Base-by-base conservation (phyloP, 495 filamentous ascomycete species). In the Penicillium fimorum region DNA sequence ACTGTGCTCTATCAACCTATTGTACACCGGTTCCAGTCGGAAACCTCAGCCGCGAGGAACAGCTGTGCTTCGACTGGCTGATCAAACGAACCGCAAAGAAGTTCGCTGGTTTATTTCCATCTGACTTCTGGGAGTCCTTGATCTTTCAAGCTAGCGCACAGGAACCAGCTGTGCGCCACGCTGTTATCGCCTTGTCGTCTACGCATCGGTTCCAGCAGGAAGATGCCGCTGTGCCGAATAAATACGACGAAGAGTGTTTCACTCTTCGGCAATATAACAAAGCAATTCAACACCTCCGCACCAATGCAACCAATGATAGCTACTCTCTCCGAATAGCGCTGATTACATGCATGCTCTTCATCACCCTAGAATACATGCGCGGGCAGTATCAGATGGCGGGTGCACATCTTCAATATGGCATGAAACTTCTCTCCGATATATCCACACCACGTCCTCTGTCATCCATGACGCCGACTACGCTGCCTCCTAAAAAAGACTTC, bases 121-220 rank as follows among this genome's bases (percentile, higher is more conserved):
- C 82, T 4, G 80, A 78, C 7, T 85, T 87, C 56, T 89, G 84
- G 86, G 79, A 62, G 12, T 72, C 69, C 13, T 30, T 75, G 40
- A 55, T 88, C 11, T 67, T 87, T 33, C 82, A 84, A 63, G 82
- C 83, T 57, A 84, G 82, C 40, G 78, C 83, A 46, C 77, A 77
- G 15, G 82, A 87, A 63, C 74, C 85, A 4, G 76, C 82, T 5
- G 83, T 89, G 42, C 77, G 82, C 22, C 85, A 89, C 66, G 84
- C 86, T 8, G 78, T 87, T 1, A 75, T 87, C 13, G 86, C 85
- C 38, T 69, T 89, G 25, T 82, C 83, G 46, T 82, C 84, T 2
- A 69, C 87, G 24, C 87, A 87, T 55, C 82, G 86, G 60, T 65
- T 55, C 33, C 59, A 62, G 11, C 46, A 11, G 2, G 42, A 17